A percentile compares a stretch with the other conserved stretches of the same genome.
Evolutionary conservation across 2,329 filamentous ascomycete genomes (phyloP).

Genomic region (Alternaria ethzedia): DNA sequence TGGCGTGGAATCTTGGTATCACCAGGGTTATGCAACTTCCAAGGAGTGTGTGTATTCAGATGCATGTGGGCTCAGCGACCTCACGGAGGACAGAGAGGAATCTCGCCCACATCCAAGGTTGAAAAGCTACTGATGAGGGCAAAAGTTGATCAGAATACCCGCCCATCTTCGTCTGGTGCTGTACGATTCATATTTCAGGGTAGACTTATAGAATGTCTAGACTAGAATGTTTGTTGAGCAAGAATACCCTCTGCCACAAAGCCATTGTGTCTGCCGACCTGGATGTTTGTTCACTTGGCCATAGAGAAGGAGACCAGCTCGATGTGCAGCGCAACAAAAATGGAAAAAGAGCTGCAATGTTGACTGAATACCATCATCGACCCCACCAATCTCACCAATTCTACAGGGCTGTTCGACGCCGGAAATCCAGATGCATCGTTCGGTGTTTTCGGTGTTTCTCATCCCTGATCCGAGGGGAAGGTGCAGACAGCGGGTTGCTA

Average conservation of each 20-base stretch:
- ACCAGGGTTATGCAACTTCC: not conserved
- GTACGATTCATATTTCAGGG: not conserved
- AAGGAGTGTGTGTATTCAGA: not conserved
- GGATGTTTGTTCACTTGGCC: not conserved
- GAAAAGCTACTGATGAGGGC: not conserved
- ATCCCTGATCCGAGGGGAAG: conserved; percentile 4
- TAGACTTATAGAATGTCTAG: not conserved
- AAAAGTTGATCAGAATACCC: not conserved
- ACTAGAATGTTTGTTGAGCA: not conserved
- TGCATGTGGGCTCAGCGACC: not conserved
- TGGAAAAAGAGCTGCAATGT: not conserved
- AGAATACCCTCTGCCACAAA: not conserved
- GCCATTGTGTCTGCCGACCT: not conserved
- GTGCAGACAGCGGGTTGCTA: conserved; percentile 7
- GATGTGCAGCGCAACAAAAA: not conserved
- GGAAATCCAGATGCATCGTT: not conserved
- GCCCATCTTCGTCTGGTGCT: not conserved
- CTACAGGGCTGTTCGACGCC: not conserved
- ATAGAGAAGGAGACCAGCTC: not conserved
- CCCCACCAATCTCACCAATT: not conserved
- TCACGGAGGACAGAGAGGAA: not conserved
- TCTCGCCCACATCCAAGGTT: not conserved
- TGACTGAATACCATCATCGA: not conserved
- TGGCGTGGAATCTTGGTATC: not conserved
- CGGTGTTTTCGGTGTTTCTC: conserved; percentile 2